phyloP scores from a whole-genome alignment of 306 rosid genomes.

The Casuarina equisetifolia region DNA sequence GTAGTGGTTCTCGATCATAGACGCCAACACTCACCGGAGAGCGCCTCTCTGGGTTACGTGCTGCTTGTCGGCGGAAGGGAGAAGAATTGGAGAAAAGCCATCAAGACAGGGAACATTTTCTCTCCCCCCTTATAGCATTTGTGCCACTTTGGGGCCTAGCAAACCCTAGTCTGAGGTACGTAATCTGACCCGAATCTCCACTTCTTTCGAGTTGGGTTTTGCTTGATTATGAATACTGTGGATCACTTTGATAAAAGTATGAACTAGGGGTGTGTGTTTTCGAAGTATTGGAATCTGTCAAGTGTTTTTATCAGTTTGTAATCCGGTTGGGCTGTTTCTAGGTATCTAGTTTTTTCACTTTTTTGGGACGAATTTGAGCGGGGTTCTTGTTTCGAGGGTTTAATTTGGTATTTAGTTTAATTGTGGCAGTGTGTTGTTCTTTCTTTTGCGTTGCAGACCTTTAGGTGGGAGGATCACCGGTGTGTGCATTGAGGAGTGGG shows the following conservation, averaged over 20 bases:
- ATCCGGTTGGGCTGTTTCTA: background rate
- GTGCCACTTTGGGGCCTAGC: background rate
- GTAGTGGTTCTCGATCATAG: too few species aligned
- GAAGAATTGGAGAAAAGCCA: background rate
- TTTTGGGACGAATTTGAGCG: background rate
- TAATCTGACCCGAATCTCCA: background rate
- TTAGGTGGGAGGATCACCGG: background rate
- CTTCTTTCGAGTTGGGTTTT: background rate
- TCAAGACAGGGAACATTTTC: background rate
- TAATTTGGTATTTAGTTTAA: background rate
- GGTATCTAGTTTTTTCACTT: background rate
- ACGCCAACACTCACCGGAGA: too few species aligned
- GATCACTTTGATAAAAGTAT: background rate
- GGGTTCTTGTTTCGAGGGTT: background rate
- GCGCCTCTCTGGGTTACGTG: too few species aligned
- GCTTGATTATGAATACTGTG: background rate
- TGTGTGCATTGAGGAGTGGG: background rate
- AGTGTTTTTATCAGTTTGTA: background rate
- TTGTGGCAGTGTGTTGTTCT: background rate
- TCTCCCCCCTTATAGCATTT: background rate
- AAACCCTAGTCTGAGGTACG: background rate
- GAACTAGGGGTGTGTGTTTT: background rate
- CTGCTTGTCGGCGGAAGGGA: too few species aligned
- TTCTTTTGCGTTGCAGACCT: constrained; percentile 2
- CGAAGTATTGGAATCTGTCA: background rate